Evolutionary conservation across 2,329 filamentous ascomycete species (phyloP), one percentile per base, ranked within the genome.

Genomic region (Phaeophleospora eucalypticola): DNA sequence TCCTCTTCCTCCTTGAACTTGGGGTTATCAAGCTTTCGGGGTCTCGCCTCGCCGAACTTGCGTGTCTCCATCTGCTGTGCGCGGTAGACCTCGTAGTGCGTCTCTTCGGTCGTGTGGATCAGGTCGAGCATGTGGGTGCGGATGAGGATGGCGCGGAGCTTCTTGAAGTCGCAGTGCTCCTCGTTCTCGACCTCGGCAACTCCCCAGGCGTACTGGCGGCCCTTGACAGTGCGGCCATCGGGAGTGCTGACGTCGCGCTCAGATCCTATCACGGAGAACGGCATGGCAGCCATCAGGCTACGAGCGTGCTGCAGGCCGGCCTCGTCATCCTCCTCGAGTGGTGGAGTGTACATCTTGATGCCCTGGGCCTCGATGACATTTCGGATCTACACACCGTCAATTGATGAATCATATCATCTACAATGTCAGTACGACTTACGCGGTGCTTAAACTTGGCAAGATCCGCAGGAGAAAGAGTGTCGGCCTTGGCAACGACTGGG

Each of bases 1-100:
- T 98, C 93, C 70, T 98, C 93, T 74, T 98, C 93, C 72, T 98
- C 93, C 83, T 98, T 98, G 82, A 97, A 98, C 80, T 98, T 98
- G 75, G 93, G 93, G 80, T 98, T 98, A 77, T 98, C 93, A 63
- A 98, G 80, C 82, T 98, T 98, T 73, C 91, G 82, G 61, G 93
- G 93, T 59, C 91, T 84, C 50, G 90, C 91, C 77, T 98, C 94
- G 73, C 93, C 93, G 63, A 98, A 97, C 76, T 98, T 98, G 75
- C 93, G 84, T 41, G 93, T 98, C 80, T 98, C 93, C 93, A 98
- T 98, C 76, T 98, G 94, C 73, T 95, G 89, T 45, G 93, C 93
- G 64, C 93, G 91, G 80, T 98, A 98, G 52, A 89, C 91, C 75
- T 98, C 93, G 78, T 98, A 98, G 80, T 98, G 93, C 64, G 89